phyloP scores from a whole-genome alignment of 257 asterid genomes.

The Scutellaria minor region DNA sequence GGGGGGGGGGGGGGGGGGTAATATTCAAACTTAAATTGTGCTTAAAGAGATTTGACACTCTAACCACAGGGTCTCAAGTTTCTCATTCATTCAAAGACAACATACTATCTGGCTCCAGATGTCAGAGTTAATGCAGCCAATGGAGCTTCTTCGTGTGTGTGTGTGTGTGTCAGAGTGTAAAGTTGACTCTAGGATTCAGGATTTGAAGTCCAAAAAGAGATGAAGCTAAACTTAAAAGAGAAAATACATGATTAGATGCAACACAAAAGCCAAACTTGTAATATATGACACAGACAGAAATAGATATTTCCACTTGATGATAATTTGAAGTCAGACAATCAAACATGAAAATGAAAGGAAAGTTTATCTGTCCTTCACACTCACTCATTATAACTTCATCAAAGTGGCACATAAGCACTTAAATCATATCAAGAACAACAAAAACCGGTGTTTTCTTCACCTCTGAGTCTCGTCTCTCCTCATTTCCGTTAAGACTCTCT shows the following conservation, averaged over 20 bases:
- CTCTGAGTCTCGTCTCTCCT: conserved; percentile 47
- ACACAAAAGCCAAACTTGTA: not conserved
- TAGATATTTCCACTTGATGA: not conserved
- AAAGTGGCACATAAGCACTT: not conserved
- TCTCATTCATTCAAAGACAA: not conserved
- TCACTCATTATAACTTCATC: conserved; percentile 10
- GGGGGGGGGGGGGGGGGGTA: too few species aligned
- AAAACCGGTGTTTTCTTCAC: conserved; percentile 41
- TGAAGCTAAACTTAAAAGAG: not conserved
- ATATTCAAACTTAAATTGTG: not conserved
- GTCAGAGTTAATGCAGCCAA: conserved; percentile 22
- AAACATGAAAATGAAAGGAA: conserved; percentile 10
- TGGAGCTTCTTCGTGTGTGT: not conserved
- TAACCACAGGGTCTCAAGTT: too few species aligned
- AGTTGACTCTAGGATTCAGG: not conserved
- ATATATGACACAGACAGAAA: conserved; percentile 16
- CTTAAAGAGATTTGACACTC: too few species aligned
- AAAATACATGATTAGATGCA: not conserved
- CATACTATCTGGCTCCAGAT: conserved; percentile 7
- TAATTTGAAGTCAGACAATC: not conserved
- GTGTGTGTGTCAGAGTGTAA: too few species aligned
- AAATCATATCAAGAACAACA: conserved; percentile 22
- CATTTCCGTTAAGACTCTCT: conserved; percentile 53
- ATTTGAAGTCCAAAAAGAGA: not conserved
- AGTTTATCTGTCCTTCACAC: not conserved